phyloP scores from a whole-genome alignment of 2,329 filamentous ascomycete species.

The Thielaviopsis euricoi region DNA sequence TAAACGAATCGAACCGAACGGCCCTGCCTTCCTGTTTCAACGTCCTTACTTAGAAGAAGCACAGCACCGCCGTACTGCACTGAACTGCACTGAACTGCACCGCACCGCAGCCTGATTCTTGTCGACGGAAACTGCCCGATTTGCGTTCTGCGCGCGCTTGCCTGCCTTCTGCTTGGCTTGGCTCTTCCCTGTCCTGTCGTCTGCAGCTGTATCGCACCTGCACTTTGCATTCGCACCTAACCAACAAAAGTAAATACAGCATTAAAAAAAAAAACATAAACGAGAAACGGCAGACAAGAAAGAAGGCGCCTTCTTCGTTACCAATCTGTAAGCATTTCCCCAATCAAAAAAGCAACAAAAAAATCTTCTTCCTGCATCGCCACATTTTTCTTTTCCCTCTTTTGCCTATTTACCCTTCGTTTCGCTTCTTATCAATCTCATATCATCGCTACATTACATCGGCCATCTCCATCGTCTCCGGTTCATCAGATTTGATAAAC shows the following conservation, averaged over 20 bases:
- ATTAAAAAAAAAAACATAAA: background rate
- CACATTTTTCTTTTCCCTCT: background rate
- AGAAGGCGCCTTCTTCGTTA: background rate
- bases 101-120: slow-evolving; percentile 2
- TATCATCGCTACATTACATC: background rate
- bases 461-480: background rate
- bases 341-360: background rate
- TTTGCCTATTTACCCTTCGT: background rate
- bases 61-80: too few species aligned
- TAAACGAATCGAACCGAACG: background rate
- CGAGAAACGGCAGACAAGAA: background rate
- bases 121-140: slow-evolving; percentile 3
- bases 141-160: slow-evolving; percentile 1
- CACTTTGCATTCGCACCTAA: background rate
- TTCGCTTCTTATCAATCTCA: too few species aligned
- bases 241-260: background rate
- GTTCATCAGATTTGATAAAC: background rate
- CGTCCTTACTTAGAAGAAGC: slow-evolving; percentile 1
- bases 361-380: background rate
- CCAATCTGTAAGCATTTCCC: background rate
- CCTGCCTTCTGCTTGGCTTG: background rate
- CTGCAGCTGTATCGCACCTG: background rate
- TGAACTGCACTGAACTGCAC: too few species aligned
- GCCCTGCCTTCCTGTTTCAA: background rate
- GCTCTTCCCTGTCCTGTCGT: background rate